These are phyloP conservation scores for Chalciporus chontae DNA, from an alignment of 768 basidiomycete species.

Conservation along the genomic window DNA sequence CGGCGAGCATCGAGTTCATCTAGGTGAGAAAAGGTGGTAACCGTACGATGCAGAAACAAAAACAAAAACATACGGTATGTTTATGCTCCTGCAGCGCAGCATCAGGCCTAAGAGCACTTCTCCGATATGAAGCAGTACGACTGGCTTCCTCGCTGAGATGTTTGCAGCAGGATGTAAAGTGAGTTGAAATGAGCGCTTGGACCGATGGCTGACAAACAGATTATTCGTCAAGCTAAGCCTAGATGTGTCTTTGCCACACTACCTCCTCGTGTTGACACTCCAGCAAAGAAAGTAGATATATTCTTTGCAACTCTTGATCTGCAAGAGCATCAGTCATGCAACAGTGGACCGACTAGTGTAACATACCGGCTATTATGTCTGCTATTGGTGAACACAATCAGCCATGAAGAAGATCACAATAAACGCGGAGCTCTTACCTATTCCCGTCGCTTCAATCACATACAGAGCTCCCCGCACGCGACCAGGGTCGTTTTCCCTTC, in stretches of 20 bases:
- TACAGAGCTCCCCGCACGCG: conserved; percentile 94
- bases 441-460: conserved; percentile 68
- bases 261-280: conserved; percentile 86
- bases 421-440: conserved; percentile 39
- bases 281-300: conserved; percentile 60
- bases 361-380: conserved; percentile 67
- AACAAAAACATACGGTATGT: conserved; percentile 47
- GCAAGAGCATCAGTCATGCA: conserved; percentile 9
- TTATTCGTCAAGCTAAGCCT: conserved; percentile 53
- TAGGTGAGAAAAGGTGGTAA: conserved; percentile 25
- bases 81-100: conserved; percentile 40
- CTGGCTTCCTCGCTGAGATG: conserved; percentile 63
- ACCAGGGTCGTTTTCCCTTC: conserved; percentile 81
- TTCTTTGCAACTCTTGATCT: conserved; percentile 57
- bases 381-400: conserved; percentile 39
- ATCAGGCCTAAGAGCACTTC: conserved; percentile 42
- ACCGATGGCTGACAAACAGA: conserved; percentile 21
- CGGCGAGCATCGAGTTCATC: conserved; percentile 56
- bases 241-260: conserved; percentile 38
- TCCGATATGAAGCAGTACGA: conserved; percentile 59
- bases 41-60: not conserved
- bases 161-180: conserved; percentile 61
- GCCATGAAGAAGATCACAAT: no score
- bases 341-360: conserved; percentile 1
- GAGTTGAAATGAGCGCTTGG: conserved; percentile 27